Evolutionary conservation across 495 filamentous ascomycete genomes (phyloP).

Genomic region (Xylaria grammica): DNA sequence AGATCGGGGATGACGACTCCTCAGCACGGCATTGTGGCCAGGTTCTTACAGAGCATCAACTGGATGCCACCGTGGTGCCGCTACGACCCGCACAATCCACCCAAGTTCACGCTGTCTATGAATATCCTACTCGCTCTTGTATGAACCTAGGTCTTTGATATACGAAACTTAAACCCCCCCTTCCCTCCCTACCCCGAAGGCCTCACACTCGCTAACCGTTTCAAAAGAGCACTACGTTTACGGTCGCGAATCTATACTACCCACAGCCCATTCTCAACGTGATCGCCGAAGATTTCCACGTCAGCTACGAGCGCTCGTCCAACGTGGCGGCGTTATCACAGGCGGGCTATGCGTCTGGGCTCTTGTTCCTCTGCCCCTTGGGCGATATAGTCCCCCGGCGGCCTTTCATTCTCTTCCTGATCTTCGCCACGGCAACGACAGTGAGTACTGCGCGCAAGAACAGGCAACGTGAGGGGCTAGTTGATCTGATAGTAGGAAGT

Average conservation of each 20-base stretch:
- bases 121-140: constrained; percentile 40
- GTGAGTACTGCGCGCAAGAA: constrained; percentile 41
- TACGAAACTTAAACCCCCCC: neutral
- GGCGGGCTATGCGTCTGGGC: constrained; percentile 75
- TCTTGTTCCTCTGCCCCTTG: constrained; percentile 76
- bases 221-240: constrained; percentile 46
- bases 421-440: constrained; percentile 69
- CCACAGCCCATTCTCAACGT: constrained; percentile 72
- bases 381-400: constrained; percentile 73
- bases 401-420: constrained; percentile 68
- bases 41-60: constrained; percentile 24
- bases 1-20: neutral
- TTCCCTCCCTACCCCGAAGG: too few species aligned
- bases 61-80: constrained; percentile 40
- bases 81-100: constrained; percentile 38
- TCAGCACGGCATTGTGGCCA: constrained; percentile 7
- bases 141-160: constrained; percentile 6
- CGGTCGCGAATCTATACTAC: constrained; percentile 79
- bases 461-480: neutral
- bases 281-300: constrained; percentile 66
- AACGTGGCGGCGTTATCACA: constrained; percentile 74
- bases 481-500: constrained; percentile 34
- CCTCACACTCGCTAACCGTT: constrained; percentile 17
- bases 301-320: constrained; percentile 61
- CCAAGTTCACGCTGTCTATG: constrained; percentile 35